Percentiles rank a stretch among this genome's conserved stretches.
These are phyloP conservation scores for Trichoderma afroharzianum DNA, from an alignment of 2,329 filamentous ascomycete genomes.

Conservation along the genomic window DNA sequence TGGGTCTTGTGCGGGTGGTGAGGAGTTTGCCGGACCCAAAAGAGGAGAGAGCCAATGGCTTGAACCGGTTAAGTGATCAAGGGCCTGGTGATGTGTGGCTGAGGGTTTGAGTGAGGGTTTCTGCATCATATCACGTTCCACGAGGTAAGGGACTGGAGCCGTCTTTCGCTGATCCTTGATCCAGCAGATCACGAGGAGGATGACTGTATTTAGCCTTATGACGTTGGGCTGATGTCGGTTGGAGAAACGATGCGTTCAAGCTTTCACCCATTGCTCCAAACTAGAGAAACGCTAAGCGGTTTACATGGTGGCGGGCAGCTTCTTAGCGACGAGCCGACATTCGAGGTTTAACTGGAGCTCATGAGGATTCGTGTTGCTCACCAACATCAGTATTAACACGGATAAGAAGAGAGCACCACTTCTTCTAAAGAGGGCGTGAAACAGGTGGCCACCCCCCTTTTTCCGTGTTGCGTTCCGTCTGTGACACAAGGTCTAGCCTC, in stretches of 20 bases:
- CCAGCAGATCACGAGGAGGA: constrained; percentile 14
- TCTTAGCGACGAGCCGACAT: not conserved
- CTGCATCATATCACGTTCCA: constrained; percentile 5
- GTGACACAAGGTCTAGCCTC: not conserved
- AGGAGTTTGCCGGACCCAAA: not conserved
- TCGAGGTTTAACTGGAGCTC: not conserved
- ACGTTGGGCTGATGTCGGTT: constrained; percentile 27
- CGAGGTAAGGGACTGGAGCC: constrained; percentile 1
- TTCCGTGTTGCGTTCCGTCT: not conserved
- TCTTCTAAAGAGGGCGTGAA: not conserved
- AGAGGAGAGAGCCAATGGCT: not conserved
- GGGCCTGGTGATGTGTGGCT: not conserved
- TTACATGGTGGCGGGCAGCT: not conserved
- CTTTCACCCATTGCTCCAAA: not conserved
- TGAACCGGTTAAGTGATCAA: not conserved
- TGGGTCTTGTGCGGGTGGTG: not conserved
- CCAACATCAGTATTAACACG: not conserved
- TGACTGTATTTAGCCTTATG: constrained; percentile 23
- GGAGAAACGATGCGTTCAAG: not conserved
- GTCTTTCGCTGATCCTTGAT: constrained; percentile 1
- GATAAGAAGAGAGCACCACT: not conserved
- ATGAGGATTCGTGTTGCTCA: not conserved
- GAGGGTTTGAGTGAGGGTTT: not conserved
- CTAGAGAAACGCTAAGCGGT: not conserved
- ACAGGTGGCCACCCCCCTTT: not conserved